phyloP scores from a whole-genome alignment of 176 grass and related monocot genomes.

The Aegilops longissima region DNA sequence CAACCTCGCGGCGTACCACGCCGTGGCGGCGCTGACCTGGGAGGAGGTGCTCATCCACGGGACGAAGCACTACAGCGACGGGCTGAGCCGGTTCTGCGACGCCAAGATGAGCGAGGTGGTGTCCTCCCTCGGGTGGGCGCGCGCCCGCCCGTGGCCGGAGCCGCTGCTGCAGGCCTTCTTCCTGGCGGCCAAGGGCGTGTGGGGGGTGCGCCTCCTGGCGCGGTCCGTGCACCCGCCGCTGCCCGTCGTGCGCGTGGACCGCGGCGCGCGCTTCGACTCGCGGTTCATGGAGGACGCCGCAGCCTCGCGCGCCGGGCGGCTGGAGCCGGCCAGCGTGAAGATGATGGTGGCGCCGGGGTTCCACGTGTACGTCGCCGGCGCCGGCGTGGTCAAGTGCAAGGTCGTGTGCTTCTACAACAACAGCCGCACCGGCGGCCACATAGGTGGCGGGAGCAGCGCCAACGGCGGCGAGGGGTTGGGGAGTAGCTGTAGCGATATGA shows the following conservation, averaged over 20 bases:
- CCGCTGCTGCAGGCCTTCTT: slow-evolving; percentile 88
- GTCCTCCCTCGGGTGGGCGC: slow-evolving; percentile 59
- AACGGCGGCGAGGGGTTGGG: slow-evolving; percentile 38
- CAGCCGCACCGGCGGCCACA: slow-evolving; percentile 40
- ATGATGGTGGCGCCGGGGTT: slow-evolving; percentile 90
- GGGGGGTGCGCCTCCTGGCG: slow-evolving; percentile 82
- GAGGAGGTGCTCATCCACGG: slow-evolving; percentile 80
- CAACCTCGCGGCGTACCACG: slow-evolving; percentile 62
- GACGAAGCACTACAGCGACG: slow-evolving; percentile 85
- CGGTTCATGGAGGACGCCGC: slow-evolving; percentile 94
- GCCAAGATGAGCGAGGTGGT: slow-evolving; percentile 97
- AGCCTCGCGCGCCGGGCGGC: slow-evolving; percentile 37
- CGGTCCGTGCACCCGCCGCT: slow-evolving; percentile 81
- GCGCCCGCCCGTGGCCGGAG: slow-evolving; percentile 78
- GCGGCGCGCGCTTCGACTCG: slow-evolving; percentile 65
- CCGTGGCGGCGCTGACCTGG: slow-evolving; percentile 62
- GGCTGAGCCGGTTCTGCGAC: slow-evolving; percentile 90
- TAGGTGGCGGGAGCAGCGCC: slow-evolving; percentile 45
- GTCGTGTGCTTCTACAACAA: slow-evolving; percentile 80
- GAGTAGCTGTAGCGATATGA: slow-evolving; percentile 36
- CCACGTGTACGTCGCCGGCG: slow-evolving; percentile 66
- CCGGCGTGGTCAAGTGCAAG: slow-evolving; percentile 82
- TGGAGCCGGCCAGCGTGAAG: slow-evolving; percentile 75
- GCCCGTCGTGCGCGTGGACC: slow-evolving; percentile 66
- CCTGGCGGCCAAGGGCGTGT: slow-evolving; percentile 68